These are phyloP conservation scores for Rhodotorula kratochvilovae DNA, from an alignment of 768 basidiomycete genomes.

Conservation along the genomic window DNA sequence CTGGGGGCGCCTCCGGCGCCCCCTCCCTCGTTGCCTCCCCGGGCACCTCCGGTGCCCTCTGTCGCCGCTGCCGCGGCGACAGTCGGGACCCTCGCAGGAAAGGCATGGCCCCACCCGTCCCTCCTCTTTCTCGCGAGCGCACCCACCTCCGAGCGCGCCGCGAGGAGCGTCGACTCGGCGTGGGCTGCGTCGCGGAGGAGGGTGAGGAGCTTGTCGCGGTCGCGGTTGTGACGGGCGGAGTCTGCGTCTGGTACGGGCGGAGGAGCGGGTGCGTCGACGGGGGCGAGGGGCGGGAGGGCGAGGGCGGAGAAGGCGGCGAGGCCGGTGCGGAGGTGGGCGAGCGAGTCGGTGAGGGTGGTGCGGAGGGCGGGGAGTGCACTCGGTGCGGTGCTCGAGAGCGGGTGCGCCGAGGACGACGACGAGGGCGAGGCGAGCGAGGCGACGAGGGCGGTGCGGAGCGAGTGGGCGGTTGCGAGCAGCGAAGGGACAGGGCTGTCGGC, in stretches of 20 bases:
- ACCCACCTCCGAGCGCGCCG: background rate
- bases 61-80: too few relatives aligned
- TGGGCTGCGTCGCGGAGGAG: conserved; percentile 1
- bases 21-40: too few relatives aligned
- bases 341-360: background rate
- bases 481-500: background rate
- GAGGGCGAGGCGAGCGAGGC: background rate
- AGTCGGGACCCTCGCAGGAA: too few relatives aligned
- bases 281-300: background rate
- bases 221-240: too few relatives aligned
- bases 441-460: background rate
- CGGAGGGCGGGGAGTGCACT: background rate
- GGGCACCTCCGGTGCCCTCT: too few relatives aligned
- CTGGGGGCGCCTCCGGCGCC: too few relatives aligned
- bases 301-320: background rate
- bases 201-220: conserved; percentile 21
- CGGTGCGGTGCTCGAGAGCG: background rate
- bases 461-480: conserved; percentile 5
- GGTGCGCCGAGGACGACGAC: background rate
- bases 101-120: background rate
- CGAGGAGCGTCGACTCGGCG: background rate
- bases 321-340: conserved; percentile 8
- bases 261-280: background rate
- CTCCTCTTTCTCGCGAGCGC: background rate
- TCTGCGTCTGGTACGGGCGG: background rate